Evolutionary conservation across 164 flowering plant species (phyloP), one percentile per base, ranked within the genome.

Genomic region (Stephania yunnanensis): DNA sequence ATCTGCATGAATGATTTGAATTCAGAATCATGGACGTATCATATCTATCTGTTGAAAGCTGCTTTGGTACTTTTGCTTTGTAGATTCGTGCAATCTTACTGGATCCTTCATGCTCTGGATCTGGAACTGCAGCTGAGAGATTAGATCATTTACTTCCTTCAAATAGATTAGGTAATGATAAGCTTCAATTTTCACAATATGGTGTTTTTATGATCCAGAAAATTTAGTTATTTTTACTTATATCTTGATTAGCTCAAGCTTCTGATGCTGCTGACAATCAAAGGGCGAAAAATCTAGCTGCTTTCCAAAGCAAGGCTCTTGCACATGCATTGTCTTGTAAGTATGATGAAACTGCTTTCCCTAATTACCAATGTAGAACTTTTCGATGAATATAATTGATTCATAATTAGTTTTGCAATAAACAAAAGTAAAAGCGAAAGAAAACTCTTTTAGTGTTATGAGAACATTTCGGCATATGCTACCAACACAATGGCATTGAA

Each of bases 31-130:
- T 61, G 25, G 66, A 61, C 7, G 20, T 61, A 19, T 61, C 25
- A 19, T n/a, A 6, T 61, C 20, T 19, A 17, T 61, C n/a, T n/a
- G 66, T 61, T 61, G 20, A 61, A 61, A n/a, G 19, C 8, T 61
- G 66, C 10, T 61, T 61, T 22, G 19, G 19, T 15, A 36, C 20
- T 20, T 61, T 61, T 19, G 7, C 25, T 61, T 61, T 25, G 3
- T 86, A 95, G 99, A 86, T 91, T 72, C 87, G 85, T 48, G 97
- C 97, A 50, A 91, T 94, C 83, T 93, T 95, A 66, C 81, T 95
- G 72, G 97, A 95, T 79, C 98, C 98, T 80, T 95, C 98, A 31
- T 95, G 98, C 82, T 93, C 97, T 74, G 98, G 99, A 53, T 93
- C 99, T 76, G 99, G 98, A 74, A 95, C 94, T 46, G 81, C 84